phyloP scores from a whole-genome alignment of 352 stramenopile species.

The Phytophthora ramorum region DNA sequence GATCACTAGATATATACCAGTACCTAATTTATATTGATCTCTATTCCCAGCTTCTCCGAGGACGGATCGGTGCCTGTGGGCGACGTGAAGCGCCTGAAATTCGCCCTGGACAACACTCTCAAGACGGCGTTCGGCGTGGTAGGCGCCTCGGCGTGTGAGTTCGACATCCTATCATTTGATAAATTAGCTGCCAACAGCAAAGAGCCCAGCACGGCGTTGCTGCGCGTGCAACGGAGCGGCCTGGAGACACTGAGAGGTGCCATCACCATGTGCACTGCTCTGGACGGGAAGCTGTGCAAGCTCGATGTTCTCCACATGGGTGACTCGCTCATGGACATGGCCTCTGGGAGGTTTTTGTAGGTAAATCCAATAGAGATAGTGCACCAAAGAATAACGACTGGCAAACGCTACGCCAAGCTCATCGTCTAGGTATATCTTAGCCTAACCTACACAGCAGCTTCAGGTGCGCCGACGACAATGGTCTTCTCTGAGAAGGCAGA shows the following conservation, averaged over 20 bases:
- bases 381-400: slow-evolving; percentile 8
- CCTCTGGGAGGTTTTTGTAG: slow-evolving; percentile 67
- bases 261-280: slow-evolving; percentile 75
- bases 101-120: slow-evolving; percentile 73
- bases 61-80: slow-evolving; percentile 43
- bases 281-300: slow-evolving; percentile 73
- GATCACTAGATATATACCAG: not conserved
- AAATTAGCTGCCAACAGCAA: slow-evolving; percentile 34
- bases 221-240: slow-evolving; percentile 67
- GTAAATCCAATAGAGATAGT: slow-evolving; percentile 10
- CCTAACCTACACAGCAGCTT: slow-evolving; percentile 78
- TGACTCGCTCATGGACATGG: slow-evolving; percentile 73
- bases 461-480: slow-evolving; percentile 87
- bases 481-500: slow-evolving; percentile 80
- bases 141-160: slow-evolving; percentile 65
- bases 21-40: not conserved
- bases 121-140: slow-evolving; percentile 76
- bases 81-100: slow-evolving; percentile 76
- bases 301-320: slow-evolving; percentile 68
- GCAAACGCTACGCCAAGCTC: slow-evolving; percentile 23
- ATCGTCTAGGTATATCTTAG: slow-evolving; percentile 15
- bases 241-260: slow-evolving; percentile 68
- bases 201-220: slow-evolving; percentile 60
- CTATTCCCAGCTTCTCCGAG: slow-evolving; percentile 57
- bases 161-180: slow-evolving; percentile 64